A percentile compares a stretch with the other conserved stretches of the same genome.
Evolutionary conservation across 2,329 filamentous ascomycete genomes (phyloP).

Genomic region (Diaporthe longicolla): DNA sequence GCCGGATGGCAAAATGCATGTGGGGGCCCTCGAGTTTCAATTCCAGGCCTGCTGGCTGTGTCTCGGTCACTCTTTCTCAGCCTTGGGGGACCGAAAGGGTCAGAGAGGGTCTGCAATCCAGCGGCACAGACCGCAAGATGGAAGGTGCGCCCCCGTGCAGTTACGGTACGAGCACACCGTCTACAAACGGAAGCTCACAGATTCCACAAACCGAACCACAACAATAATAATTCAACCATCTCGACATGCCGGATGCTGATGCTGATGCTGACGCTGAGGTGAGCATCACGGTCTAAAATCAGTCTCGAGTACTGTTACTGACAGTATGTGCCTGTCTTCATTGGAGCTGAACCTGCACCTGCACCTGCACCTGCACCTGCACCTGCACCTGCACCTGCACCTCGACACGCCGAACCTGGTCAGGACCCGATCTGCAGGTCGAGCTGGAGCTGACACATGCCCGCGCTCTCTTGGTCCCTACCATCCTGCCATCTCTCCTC

Average conservation of each 20-base stretch:
- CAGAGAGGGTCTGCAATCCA: not conserved
- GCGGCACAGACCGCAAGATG: conserved; percentile 27
- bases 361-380: not conserved
- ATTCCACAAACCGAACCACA: not conserved
- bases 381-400: not conserved
- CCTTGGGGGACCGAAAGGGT: not conserved
- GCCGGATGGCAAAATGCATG: conserved; percentile 38
- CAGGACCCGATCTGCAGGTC: not conserved
- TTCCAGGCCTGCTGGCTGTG: conserved; percentile 17
- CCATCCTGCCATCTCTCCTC: not conserved
- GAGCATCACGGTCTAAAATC: not conserved
- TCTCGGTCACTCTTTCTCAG: conserved; percentile 8
- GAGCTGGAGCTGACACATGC: conserved; percentile 26
- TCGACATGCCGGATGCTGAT: not conserved
- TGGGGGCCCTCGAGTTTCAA: conserved; percentile 36
- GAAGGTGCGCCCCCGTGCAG: conserved; percentile 14
- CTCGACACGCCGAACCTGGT: no score
- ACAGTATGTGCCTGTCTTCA: not conserved
- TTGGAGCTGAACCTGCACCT: not conserved
- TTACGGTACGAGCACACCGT: conserved; percentile 20
- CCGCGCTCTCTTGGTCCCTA: not conserved
- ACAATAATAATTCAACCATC: not conserved
- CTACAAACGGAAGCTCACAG: not conserved
- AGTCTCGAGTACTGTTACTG: not conserved
- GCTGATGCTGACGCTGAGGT: conserved; percentile 14